These are phyloP conservation scores for Salix brachista DNA, from an alignment of 345 rosid genomes.

Conservation along the genomic window DNA sequence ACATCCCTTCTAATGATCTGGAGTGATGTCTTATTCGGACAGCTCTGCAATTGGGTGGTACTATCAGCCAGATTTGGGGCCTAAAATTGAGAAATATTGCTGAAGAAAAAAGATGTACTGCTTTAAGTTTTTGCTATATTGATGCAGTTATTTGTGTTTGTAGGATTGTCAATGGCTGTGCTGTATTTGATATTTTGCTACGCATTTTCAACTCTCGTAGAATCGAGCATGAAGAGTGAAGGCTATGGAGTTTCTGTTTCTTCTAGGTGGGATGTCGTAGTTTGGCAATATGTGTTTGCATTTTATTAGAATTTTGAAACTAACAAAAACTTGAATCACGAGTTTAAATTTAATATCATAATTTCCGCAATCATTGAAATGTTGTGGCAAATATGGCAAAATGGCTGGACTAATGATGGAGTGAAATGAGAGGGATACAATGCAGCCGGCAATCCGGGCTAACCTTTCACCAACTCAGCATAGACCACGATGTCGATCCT, in stretches of 20 bases:
- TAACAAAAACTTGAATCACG: neutral
- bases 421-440: slow-evolving; percentile 5
- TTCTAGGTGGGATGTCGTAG: neutral
- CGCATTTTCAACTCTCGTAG: neutral
- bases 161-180: neutral
- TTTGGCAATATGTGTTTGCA: neutral
- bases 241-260: neutral
- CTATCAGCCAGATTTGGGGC: neutral
- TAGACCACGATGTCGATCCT: slow-evolving; percentile 30
- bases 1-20: slow-evolving; percentile 50
- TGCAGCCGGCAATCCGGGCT: neutral
- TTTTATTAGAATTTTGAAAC: neutral
- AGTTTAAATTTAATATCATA: neutral
- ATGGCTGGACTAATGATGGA: neutral
- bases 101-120: neutral
- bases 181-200: neutral
- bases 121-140: neutral
- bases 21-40: neutral
- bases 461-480: slow-evolving; percentile 11
- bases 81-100: neutral
- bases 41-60: slow-evolving; percentile 9
- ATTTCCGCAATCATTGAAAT: neutral
- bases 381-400: neutral
- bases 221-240: neutral
- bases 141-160: neutral